A percentile compares a stretch with the other conserved stretches of the same genome.
Conservation (phyloP, 2,329 filamentous ascomycete species). For the Diaporthe destruens region DNA sequence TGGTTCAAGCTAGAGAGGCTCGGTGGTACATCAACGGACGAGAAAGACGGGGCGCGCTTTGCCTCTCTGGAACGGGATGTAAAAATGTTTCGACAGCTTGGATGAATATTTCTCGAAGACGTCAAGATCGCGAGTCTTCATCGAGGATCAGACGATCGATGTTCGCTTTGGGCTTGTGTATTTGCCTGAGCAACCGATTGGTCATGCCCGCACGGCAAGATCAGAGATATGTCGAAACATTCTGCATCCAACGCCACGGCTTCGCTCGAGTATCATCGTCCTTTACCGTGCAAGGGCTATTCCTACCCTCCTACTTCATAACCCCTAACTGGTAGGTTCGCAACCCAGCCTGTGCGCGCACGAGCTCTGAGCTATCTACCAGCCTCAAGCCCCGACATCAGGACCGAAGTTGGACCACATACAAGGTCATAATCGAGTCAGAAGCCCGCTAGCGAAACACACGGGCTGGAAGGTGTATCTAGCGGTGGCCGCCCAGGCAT, state of each 20-base stretch:
- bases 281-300: neutral
- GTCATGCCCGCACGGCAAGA: neutral
- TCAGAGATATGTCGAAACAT: neutral
- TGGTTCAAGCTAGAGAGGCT: conserved; percentile 14
- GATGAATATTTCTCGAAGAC: conserved; percentile 20
- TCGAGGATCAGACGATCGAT: conserved; percentile 27
- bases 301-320: too few species aligned
- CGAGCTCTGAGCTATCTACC: neutral
- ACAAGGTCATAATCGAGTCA: neutral
- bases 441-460: neutral
- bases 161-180: neutral
- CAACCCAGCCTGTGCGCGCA: too few species aligned
- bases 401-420: neutral
- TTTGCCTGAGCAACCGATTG: conserved; percentile 3
- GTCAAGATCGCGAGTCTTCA: conserved; percentile 20
- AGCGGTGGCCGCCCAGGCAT: neutral
- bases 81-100: conserved; percentile 1
- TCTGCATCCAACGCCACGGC: neutral
- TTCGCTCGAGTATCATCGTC: neutral
- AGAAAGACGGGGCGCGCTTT: neutral
- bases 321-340: neutral
- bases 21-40: neutral
- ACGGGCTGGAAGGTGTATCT: neutral
- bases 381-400: neutral
- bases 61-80: neutral